phyloP scores from a whole-genome alignment of 352 stramenopile genomes.

The Discostella stelligera region DNA sequence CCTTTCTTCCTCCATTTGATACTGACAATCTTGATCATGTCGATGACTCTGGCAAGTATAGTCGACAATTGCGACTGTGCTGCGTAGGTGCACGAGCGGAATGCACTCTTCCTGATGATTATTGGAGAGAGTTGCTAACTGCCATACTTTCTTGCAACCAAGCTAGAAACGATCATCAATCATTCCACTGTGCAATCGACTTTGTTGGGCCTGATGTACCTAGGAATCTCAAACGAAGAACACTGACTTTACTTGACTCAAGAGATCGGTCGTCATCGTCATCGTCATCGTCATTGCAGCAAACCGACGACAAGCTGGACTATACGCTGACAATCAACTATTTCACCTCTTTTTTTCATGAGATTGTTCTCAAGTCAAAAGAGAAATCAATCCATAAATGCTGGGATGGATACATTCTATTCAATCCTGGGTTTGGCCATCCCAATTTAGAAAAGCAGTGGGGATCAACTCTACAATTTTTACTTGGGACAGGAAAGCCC shows the following conservation, averaged over 20 bases:
- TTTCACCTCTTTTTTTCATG: slow-evolving; percentile 34
- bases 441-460: slow-evolving; percentile 62
- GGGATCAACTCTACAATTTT: slow-evolving; percentile 56
- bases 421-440: slow-evolving; percentile 76
- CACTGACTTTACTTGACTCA: slow-evolving; percentile 13
- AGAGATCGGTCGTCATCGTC: neutral
- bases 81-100: slow-evolving; percentile 72
- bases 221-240: slow-evolving; percentile 14
- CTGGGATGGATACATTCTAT: slow-evolving; percentile 62
- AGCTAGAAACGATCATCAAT: neutral
- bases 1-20: neutral
- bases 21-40: neutral
- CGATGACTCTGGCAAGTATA: neutral
- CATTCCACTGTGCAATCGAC: slow-evolving; percentile 45
- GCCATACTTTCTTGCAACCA: slow-evolving; percentile 1
- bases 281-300: too few relatives aligned
- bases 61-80: slow-evolving; percentile 23
- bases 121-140: slow-evolving; percentile 74
- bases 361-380: slow-evolving; percentile 38
- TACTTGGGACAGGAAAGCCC: slow-evolving; percentile 21
- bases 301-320: neutral
- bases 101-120: slow-evolving; percentile 65
- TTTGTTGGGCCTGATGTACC: slow-evolving; percentile 70
- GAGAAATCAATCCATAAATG: slow-evolving; percentile 10
- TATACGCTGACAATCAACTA: slow-evolving; percentile 35